Evolutionary conservation across 2,329 filamentous ascomycete species (phyloP).

Genomic region (Neonectria hederae): DNA sequence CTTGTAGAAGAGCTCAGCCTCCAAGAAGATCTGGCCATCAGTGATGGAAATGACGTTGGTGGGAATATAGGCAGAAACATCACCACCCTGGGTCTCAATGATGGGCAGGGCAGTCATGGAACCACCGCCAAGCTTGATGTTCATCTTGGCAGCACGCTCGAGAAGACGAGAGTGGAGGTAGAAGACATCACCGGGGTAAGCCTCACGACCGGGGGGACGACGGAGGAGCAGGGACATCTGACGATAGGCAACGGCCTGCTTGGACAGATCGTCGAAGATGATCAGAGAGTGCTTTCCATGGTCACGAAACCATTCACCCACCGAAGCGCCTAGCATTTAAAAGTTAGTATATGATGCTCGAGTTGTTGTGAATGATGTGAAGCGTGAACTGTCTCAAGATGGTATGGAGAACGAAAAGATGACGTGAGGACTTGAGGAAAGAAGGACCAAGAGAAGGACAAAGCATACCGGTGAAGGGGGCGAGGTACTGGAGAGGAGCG

Average conservation of each 20-base stretch:
- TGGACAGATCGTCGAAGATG: conserved; percentile 94
- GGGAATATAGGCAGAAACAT: conserved; percentile 99
- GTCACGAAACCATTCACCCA: conserved; percentile 81
- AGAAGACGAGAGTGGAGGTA: conserved; percentile 99
- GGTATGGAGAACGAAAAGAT: background rate
- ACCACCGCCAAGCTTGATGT: conserved; percentile 91
- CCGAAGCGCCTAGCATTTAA: conserved; percentile 48
- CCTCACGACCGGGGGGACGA: conserved; percentile 98
- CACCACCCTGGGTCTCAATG: conserved; percentile 99
- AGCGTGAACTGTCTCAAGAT: background rate
- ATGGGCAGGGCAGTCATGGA: conserved; percentile 96
- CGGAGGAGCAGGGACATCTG: conserved; percentile 99
- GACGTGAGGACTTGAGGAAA: background rate
- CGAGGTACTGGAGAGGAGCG: conserved; percentile 91
- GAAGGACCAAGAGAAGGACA: conserved; percentile 19
- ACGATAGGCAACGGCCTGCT: conserved; percentile 98
- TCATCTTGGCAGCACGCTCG: conserved; percentile 99
- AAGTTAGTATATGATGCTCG: conserved; percentile 1
- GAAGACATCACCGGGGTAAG: conserved; percentile 99
- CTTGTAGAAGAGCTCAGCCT: conserved; percentile 99
- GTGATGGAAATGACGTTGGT: conserved; percentile 99
- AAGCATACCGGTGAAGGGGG: conserved; percentile 81
- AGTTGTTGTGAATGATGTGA: background rate
- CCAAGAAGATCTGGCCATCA: conserved; percentile 99
- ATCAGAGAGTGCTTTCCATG: conserved; percentile 89